These are phyloP conservation scores for Mycena filopes DNA, from an alignment of 768 basidiomycete genomes.

Conservation along the genomic window DNA sequence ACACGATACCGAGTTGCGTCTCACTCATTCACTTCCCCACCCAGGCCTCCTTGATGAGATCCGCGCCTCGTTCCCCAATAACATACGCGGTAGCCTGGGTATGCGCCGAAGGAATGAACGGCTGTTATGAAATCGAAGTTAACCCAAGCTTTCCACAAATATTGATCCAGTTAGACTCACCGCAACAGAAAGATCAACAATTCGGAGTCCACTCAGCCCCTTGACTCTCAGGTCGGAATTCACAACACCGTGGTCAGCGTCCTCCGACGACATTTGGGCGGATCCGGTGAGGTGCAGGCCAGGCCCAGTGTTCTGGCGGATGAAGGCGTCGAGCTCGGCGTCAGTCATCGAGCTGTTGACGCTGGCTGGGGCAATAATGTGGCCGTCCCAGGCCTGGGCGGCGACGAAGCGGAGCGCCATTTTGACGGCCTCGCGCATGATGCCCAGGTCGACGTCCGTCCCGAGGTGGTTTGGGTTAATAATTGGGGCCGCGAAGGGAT, in stretches of 20 bases:
- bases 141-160: too few relatives aligned
- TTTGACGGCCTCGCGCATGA: background rate
- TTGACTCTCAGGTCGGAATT: background rate
- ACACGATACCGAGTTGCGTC: too few relatives aligned
- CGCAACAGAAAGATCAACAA: background rate
- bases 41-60: conserved; percentile 12
- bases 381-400: background rate
- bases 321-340: background rate
- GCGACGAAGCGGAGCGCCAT: background rate
- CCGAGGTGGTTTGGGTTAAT: background rate
- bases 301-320: background rate
- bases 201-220: background rate
- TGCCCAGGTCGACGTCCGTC: background rate
- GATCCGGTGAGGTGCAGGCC: background rate
- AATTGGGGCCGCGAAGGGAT: background rate
- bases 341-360: too few relatives aligned
- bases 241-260: background rate
- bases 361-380: background rate
- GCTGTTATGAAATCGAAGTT: background rate
- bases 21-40: too few relatives aligned
- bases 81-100: background rate
- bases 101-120: background rate
- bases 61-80: background rate
- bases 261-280: background rate
- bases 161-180: too few relatives aligned